Evolutionary conservation across 2,329 filamentous ascomycete species (phyloP).

Genomic region (Colletotrichum abscissum): DNA sequence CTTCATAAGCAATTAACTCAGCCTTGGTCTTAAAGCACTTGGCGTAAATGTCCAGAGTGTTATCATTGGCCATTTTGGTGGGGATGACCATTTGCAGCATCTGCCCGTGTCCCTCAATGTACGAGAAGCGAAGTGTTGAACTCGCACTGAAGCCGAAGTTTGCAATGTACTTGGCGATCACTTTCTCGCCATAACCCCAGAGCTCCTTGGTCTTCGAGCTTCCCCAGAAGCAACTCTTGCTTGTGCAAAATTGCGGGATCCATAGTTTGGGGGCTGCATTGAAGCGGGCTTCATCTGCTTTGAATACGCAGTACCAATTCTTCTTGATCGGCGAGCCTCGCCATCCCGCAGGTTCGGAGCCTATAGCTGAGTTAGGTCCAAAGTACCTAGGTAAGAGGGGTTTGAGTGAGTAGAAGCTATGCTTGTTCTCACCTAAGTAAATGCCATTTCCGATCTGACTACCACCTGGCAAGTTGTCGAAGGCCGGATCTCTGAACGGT

Average conservation of each 20-base stretch:
- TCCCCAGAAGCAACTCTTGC: too few relatives aligned
- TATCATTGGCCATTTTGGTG: neutral
- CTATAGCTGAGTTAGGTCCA: neutral
- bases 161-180: neutral
- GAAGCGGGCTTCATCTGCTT: neutral
- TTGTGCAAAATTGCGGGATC: neutral
- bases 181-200: neutral
- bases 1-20: neutral
- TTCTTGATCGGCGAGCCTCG: neutral
- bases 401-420: neutral
- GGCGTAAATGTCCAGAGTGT: neutral
- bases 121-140: neutral
- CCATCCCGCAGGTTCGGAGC: neutral
- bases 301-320: neutral
- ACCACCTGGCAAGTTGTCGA: neutral
- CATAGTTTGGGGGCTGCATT: neutral
- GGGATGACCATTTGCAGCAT: neutral
- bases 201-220: too few relatives aligned
- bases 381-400: neutral
- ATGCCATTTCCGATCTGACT: neutral
- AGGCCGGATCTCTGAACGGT: neutral
- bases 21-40: neutral
- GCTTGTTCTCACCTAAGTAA: neutral
- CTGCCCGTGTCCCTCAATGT: neutral
- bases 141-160: neutral